Conservation (phyloP, 2,329 filamentous ascomycete genomes). For the Aspergillus phoenicis region DNA sequence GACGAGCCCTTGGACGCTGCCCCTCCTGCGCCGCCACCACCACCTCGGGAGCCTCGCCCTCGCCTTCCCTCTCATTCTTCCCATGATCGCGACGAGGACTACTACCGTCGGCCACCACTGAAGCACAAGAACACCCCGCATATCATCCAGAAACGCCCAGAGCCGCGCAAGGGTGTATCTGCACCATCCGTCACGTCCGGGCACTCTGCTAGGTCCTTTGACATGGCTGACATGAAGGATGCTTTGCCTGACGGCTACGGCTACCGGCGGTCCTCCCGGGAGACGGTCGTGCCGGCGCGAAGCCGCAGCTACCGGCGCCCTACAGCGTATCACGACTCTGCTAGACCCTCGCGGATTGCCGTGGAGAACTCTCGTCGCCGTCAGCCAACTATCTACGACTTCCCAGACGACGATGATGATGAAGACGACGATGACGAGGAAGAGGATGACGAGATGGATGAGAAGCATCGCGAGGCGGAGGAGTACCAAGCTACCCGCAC, state of each 20-base stretch:
- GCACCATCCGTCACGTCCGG: constrained; percentile 32
- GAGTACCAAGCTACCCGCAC: constrained; percentile 43
- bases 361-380: constrained; percentile 41
- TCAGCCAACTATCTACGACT: constrained; percentile 35
- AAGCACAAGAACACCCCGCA: constrained; percentile 33
- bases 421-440: neutral
- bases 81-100: constrained; percentile 44
- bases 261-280: constrained; percentile 36
- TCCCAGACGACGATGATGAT: constrained; percentile 23
- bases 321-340: constrained; percentile 36
- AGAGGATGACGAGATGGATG: constrained; percentile 34
- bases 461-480: constrained; percentile 42
- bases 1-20: constrained; percentile 32
- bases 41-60: constrained; percentile 32
- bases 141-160: constrained; percentile 41
- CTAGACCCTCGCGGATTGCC: constrained; percentile 34
- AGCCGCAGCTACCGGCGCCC: constrained; percentile 37
- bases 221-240: constrained; percentile 37
- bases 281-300: constrained; percentile 36
- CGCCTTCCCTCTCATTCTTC: constrained; percentile 32
- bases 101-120: constrained; percentile 42
- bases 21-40: constrained; percentile 27
- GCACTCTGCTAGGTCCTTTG: constrained; percentile 36
- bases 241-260: constrained; percentile 34
- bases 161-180: constrained; percentile 36